Percentiles rank a stretch among this genome's conserved stretches.
These are phyloP conservation scores for Eucalyptus coolabah DNA, from an alignment of 345 rosid genomes.

Conservation along the genomic window DNA sequence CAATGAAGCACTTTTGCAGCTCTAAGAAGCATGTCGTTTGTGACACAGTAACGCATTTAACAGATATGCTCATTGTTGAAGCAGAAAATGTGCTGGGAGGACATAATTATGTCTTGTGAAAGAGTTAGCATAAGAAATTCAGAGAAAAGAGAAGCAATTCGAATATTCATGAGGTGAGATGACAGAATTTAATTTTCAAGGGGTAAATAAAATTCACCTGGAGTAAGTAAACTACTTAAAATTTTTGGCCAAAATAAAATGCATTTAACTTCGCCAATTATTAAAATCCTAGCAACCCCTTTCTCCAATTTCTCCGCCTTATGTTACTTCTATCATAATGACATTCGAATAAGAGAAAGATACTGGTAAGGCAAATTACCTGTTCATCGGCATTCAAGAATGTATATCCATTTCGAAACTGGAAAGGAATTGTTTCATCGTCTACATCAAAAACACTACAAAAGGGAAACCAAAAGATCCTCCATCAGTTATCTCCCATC, in stretches of 20 bases:
- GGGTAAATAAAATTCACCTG: neutral
- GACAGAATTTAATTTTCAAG: neutral
- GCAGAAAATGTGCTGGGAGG: neutral
- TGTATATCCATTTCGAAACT: constrained; percentile 65
- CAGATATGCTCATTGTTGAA: neutral
- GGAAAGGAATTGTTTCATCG: constrained; percentile 62
- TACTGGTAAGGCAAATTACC: constrained; percentile 17
- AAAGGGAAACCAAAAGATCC: neutral
- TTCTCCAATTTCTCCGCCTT: neutral
- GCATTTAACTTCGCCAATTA: neutral
- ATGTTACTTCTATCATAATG: neutral
- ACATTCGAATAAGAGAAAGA: neutral
- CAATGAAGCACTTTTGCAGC: neutral
- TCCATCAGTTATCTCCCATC: neutral
- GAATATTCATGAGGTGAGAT: neutral
- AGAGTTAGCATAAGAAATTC: neutral
- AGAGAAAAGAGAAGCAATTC: neutral
- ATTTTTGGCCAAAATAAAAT: neutral
- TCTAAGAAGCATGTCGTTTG: neutral
- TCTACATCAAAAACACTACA: constrained; percentile 77
- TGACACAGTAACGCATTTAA: neutral
- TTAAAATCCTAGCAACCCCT: neutral
- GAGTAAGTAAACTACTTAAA: neutral
- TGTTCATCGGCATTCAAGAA: constrained; percentile 66
- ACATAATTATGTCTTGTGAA: neutral